Base-by-base conservation (phyloP, 1,139 yeast genomes). In the Kluyveromyces sp. region DNA sequence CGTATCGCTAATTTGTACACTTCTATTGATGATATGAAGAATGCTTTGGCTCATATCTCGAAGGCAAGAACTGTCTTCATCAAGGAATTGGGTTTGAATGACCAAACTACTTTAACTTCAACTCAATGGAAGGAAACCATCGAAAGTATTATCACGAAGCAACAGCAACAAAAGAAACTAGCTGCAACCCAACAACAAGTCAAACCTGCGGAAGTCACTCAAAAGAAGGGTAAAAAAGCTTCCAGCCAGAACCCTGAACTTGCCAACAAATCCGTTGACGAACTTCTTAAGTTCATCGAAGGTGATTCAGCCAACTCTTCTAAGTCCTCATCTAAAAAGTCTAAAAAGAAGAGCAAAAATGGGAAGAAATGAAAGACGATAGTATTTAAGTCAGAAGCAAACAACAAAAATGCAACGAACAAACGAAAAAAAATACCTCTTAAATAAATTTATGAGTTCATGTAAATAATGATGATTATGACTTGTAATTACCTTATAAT, bases 61-160 rank as follows among this genome's bases (percentile, higher is more conserved):
- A 94, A 94, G 4, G 78, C 81, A 3, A 79, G 77, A 43, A 82
- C 82, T 57, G 68, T 71, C 41, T 75, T 78, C 59, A 76, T 90
- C 34, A 72, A 69, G 52, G 92, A 87, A 43, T 49, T 64, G 32
- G 68, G 68, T 47, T 49, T 59, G 43, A 63, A 63, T 42, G 65
- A 64, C 45, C 58, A 58, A 31, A 54, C 58, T 7, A 60, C 67
- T 25, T 64, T 60, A 10, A 61, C 64, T 60, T 73, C 83, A 41
- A 73, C 75, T 54, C 77, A 72, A 50, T 83, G 87, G 77, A 74
- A 77, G 27, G 72, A 75, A 42, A 79, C 79, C 42, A 52, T 66
- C 42, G 57, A 54, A 31, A 56, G 55, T 43, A 43, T 61, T 32
- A 51, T 64, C 30, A 55, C 58, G 39, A 59, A 55, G 41, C 50